These are phyloP conservation scores for Cercophora newfieldiana DNA, from an alignment of 495 filamentous ascomycete species.

Conservation along the genomic window DNA sequence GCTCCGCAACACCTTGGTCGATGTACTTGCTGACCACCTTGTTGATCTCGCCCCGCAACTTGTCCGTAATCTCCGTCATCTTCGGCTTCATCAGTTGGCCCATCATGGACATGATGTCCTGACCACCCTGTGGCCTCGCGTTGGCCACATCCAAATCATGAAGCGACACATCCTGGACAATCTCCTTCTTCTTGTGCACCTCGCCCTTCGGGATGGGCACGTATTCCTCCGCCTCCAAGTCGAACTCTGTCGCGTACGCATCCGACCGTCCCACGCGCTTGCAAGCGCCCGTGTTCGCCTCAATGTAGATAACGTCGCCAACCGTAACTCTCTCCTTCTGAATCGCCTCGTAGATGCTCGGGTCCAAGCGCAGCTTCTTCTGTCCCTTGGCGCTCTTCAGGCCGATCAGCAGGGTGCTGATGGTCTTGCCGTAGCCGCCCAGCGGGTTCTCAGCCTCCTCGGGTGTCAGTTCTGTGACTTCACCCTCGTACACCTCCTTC, in stretches of 20 bases:
- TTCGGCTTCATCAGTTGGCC: constrained; percentile 98
- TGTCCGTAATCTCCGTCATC: constrained; percentile 98
- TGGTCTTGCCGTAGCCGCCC: constrained; percentile 91
- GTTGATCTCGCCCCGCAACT: constrained; percentile 92
- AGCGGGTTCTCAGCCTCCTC: constrained; percentile 98
- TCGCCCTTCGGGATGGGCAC: constrained; percentile 98
- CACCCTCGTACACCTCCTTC: constrained; percentile 96
- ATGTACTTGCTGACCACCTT: constrained; percentile 98
- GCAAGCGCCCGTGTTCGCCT: constrained; percentile 95
- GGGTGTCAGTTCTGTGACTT: constrained; percentile 92
- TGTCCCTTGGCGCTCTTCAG: constrained; percentile 89
- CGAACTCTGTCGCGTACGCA: constrained; percentile 96
- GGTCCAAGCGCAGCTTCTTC: constrained; percentile 94
- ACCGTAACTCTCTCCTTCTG: constrained; percentile 96
- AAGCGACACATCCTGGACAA: constrained; percentile 97
- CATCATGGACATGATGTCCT: constrained; percentile 99
- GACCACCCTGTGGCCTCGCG: constrained; percentile 88
- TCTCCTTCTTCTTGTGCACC: constrained; percentile 99
- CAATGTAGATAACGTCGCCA: constrained; percentile 97
- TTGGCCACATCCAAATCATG: constrained; percentile 98
- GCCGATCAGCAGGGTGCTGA: constrained; percentile 84
- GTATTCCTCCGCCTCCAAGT: constrained; percentile 97
- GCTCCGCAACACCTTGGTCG: constrained; percentile 95
- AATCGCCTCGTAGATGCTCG: constrained; percentile 97
- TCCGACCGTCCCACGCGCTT: constrained; percentile 94